Base-by-base conservation (phyloP, 176 grass and related monocot species). In the Coix lacrymajobi region DNA sequence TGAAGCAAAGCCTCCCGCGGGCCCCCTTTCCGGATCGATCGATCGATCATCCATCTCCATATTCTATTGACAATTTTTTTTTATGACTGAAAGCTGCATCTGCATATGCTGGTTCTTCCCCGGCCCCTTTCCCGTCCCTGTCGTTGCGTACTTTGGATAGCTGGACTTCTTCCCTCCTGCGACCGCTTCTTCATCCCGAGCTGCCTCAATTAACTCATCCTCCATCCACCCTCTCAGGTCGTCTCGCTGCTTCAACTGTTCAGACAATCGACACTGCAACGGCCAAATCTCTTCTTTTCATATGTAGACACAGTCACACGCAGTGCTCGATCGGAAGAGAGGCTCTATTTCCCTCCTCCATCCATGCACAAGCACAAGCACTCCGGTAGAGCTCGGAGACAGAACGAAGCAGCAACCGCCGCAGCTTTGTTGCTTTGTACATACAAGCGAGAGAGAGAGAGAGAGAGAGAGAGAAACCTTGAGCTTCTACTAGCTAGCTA, bases 151-250 rank as follows among this genome's bases (percentile, higher is more conserved):
- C 72, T 57, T 68, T 66, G 71, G 36, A 25, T 70, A 72, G 16
- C 67, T 82, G 63, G 73, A 85, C 74, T n/a, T 66, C 64, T 60
- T 78, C 83, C 17, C 62, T 69, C 48, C 8, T 64, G 73, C 48
- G 62, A 84, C 83, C 62, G 3, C 32, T 85, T 85, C 82, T 32
- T 12, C 20, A 43, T 30, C 25, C 75, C 40, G 29, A 22, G 25
- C 75, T 26, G 7, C 48, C 74, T 32, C 30, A 32, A 32, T 36
- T 54, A 24, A 57, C 49, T 76, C 71, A 0, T 16, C 41, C 24
- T 2, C 41, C 71, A 0, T 16, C 41, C 24, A 5, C 41, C 20
- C 36, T 32, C 24, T 43, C 39, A 34, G 15, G 26, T 33, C 28
- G 14, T 33, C 24, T 32, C 22, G 38, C 2, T 10, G 1, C 77